Base-by-base conservation (phyloP, 352 stramenopile species). In the Lagenidium sp. region DNA sequence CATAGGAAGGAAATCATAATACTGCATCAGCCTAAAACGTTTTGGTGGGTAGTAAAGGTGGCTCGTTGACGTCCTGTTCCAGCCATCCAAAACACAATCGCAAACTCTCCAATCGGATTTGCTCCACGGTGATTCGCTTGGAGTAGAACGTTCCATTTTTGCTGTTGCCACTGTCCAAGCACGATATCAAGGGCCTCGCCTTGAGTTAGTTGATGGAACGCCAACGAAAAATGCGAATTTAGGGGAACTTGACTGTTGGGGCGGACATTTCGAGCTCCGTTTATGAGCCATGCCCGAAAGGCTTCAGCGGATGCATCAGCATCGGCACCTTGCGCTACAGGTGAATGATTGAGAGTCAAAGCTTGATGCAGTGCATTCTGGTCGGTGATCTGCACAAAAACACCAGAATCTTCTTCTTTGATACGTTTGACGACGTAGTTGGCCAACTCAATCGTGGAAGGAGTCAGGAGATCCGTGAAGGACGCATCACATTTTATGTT, bases 191-290 rank as follows among this genome's bases (percentile, higher is more conserved):
- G 6, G 37, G 37, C 37, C 23, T 43, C 37, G 37, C 37, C 37
- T 43, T 43, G 37, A 43, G 37, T 43, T 43, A 43, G 37, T 43
- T 43, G n/a, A 43, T 43, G 37, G 37, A 43, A 43, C 6, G 37
- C 8, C 37, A 43, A 43, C 37, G 37, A 43, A 28, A 43, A 43
- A 43, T 16, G 37, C 37, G 37, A 43, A 43, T 43, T 43, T 26
- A 15, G 37, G 37, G 8, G 37, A 28, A 43, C 37, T 43, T 43
- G 37, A 26, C 37, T 43, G 23, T 26, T 43, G 37, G 37, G 37
- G 16, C 8, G 19, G 37, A 43, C 37, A 43, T 43, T 28, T 22
- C 37, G 37, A 43, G 37, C 37, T 30, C 8, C 37, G 37, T 43
- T 43, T 43, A 43, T 43, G 37, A 43, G 37, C 37, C 37, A 43